phyloP scores from a whole-genome alignment of 2,329 filamentous ascomycete genomes.

The Verticillium isaacii region DNA sequence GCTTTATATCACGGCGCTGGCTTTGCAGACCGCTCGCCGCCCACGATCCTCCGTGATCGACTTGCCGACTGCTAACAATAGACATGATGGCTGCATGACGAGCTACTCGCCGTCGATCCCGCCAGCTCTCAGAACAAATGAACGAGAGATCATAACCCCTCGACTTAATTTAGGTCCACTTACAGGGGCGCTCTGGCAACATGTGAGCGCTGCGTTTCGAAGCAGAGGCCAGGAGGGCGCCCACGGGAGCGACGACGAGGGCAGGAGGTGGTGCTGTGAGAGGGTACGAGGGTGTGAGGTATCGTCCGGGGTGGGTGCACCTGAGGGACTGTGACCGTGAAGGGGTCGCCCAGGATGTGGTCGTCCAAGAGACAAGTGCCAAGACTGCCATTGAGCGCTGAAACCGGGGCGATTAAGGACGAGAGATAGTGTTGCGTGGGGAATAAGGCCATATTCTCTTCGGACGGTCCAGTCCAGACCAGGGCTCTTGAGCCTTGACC shows the following conservation, averaged over 20 bases:
- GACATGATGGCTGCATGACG: not conserved
- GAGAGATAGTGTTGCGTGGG: not conserved
- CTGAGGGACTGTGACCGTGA: not conserved
- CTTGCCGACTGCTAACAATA: not conserved
- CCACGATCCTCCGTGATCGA: not conserved
- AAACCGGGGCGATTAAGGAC: not conserved
- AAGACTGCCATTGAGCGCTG: not conserved
- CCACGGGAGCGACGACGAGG: not conserved
- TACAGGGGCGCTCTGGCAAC: not conserved
- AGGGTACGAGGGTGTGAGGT: not conserved
- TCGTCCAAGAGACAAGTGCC: not conserved
- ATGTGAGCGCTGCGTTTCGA: not conserved
- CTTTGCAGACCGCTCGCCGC: not conserved
- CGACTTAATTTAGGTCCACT: not conserved
- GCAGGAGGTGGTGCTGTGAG: not conserved
- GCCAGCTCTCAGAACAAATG: not conserved
- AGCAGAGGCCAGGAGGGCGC: not conserved
- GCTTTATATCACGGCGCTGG: not conserved
- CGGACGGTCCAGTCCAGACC: not conserved
- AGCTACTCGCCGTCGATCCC: not conserved
- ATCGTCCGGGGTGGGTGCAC: not conserved
- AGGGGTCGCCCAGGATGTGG: not conserved
- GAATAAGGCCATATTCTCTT: not conserved
- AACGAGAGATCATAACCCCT: not conserved
- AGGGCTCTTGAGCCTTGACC: not conserved